Evolutionary conservation across 768 basidiomycete species (phyloP), one percentile per base, ranked within the genome.

Genomic region (Hypholoma sublateritium): DNA sequence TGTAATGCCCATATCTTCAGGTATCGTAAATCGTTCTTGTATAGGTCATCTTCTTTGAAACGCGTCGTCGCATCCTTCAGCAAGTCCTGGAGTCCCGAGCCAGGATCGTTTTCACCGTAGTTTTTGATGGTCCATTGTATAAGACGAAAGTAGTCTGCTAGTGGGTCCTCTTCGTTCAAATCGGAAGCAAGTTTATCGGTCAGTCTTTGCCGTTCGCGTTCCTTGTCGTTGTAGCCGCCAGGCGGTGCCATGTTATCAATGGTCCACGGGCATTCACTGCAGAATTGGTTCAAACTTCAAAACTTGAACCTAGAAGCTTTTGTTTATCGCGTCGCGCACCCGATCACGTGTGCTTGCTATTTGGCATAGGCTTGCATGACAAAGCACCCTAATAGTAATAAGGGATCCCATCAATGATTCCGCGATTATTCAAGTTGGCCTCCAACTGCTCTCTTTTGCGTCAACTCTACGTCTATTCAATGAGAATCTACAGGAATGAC

Each of bases 1-100:
- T 96, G 95, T 48, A 89, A 78, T 19, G 87, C 82, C 97, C 97
- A 99, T 17, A 98, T 71, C 69, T 93, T 92, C 48, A 98, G 79
- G 72, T 98, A 97, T 41, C 96, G 83, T 50, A 93, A 73, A 76
- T 98, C 95, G 50, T 85, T 86, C 69, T 85, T 88, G 72, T 97
- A 98, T 13, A 85, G 73, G n/a, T 81, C 76, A 68, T 98, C 96
- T 24, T 84, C 80, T 61, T 88, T 84, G 71, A 98, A 97, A 54
- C 84, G 83, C 28, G 84, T 74, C 2, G 94, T 94, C 1, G 89
- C 86, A 65, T 93, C 87, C 63, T 95, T 91, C 16, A 99, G 78
- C 5, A 98, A 72, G 44, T 92, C 89, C 2, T 88, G 67, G 34
- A 97, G 80, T 16, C 91, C 91, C 16, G 90, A 93, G 42, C 77